These are phyloP conservation scores for Scheffersomyces illinoinensis DNA, from an alignment of 1,139 yeast species.

Conservation along the genomic window DNA sequence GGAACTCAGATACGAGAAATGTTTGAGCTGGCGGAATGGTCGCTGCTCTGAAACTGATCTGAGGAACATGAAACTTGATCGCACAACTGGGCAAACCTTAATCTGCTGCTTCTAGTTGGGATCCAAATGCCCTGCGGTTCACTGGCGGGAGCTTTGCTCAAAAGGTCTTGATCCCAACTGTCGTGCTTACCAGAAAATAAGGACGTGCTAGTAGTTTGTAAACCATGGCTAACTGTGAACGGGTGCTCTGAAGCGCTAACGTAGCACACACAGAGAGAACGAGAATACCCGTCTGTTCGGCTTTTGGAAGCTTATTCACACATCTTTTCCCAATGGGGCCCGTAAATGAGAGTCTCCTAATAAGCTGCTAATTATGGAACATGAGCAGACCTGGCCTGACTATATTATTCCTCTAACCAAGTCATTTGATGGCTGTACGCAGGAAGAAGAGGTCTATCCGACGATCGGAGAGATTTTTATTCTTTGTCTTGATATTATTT, in stretches of 20 bases:
- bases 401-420: not conserved
- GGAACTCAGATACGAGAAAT: not conserved
- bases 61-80: not conserved
- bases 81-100: not conserved
- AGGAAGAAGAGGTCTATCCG: not conserved
- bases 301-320: not conserved
- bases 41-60: not conserved
- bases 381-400: not conserved
- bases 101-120: not conserved
- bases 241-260: not conserved
- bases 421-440: not conserved
- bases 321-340: not conserved
- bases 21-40: not conserved
- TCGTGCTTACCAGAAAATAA: too few species aligned
- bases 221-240: not conserved
- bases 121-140: too few species aligned
- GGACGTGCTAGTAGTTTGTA: too few species aligned
- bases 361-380: not conserved
- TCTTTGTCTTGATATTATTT: not conserved
- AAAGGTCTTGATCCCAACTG: too few species aligned
- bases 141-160: too few species aligned
- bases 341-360: not conserved
- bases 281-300: not conserved
- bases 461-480: not conserved
- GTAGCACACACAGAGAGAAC: not conserved